A percentile compares a stretch with the other conserved stretches of the same genome.
These are phyloP conservation scores for Graphilbum sp. DNA, from an alignment of 2,329 filamentous ascomycete genomes.

Conservation along the genomic window DNA sequence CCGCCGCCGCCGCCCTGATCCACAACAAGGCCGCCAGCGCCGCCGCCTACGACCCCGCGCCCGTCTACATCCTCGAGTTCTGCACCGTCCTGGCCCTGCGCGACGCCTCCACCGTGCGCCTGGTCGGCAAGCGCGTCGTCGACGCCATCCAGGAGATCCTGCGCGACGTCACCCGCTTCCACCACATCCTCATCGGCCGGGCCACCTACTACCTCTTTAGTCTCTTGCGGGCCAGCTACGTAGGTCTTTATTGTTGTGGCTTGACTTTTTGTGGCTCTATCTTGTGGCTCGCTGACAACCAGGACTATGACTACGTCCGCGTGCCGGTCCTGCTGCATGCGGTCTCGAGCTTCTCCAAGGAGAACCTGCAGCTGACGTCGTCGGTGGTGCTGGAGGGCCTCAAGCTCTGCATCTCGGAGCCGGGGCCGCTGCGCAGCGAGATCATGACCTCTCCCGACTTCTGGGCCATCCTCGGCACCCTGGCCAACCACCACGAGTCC, in stretches of 20 bases:
- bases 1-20: slow-evolving; percentile 45
- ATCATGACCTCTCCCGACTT: slow-evolving; percentile 95
- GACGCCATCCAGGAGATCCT: slow-evolving; percentile 68
- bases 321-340: slow-evolving; percentile 83
- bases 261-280: slow-evolving; percentile 8
- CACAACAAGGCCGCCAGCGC: slow-evolving; percentile 36
- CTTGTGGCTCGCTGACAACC: not conserved
- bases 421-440: slow-evolving; percentile 68
- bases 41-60: slow-evolving; percentile 64
- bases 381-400: slow-evolving; percentile 64
- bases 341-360: slow-evolving; percentile 73
- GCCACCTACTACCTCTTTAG: slow-evolving; percentile 76
- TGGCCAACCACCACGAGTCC: slow-evolving; percentile 53
- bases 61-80: slow-evolving; percentile 84
- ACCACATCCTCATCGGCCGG: slow-evolving; percentile 69
- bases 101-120: slow-evolving; percentile 54
- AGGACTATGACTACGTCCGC: slow-evolving; percentile 83
- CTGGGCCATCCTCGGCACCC: slow-evolving; percentile 71
- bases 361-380: slow-evolving; percentile 60
- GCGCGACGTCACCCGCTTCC: slow-evolving; percentile 61
- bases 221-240: slow-evolving; percentile 70
- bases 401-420: slow-evolving; percentile 60
- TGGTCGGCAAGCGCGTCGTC: slow-evolving; percentile 64
- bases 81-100: slow-evolving; percentile 68
- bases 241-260: slow-evolving; percentile 26